A percentile compares a stretch with the other conserved stretches of the same genome.
Conservation (phyloP, 2,329 filamentous ascomycete species). For the Leptographium radiaticola region DNA sequence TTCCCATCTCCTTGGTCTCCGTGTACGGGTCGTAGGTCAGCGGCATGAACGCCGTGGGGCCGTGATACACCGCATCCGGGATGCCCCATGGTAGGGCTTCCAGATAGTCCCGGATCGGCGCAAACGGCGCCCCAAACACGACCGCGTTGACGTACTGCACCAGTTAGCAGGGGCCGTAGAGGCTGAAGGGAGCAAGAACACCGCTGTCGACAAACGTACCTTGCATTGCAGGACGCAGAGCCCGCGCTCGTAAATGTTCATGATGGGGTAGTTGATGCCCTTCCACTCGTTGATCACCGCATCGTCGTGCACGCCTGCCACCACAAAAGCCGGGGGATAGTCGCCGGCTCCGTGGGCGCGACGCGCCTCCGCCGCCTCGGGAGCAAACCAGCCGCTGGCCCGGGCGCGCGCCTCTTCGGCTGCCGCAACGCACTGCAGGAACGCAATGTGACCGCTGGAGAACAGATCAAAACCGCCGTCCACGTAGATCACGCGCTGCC, state of each 20-base stretch:
- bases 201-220: conserved; percentile 33
- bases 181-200: neutral
- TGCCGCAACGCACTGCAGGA: conserved; percentile 64
- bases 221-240: conserved; percentile 92
- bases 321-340: conserved; percentile 73
- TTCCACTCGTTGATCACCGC: conserved; percentile 94
- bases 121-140: conserved; percentile 82
- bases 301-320: conserved; percentile 90
- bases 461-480: conserved; percentile 96
- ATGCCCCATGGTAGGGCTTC: conserved; percentile 58
- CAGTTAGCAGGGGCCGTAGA: conserved; percentile 1
- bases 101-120: conserved; percentile 69
- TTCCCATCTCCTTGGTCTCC: conserved; percentile 66
- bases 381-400: conserved; percentile 60
- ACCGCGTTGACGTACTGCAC: conserved; percentile 71
- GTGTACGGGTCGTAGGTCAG: conserved; percentile 68
- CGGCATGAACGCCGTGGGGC: conserved; percentile 85
- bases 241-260: conserved; percentile 96
- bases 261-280: conserved; percentile 96
- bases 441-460: conserved; percentile 93
- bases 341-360: conserved; percentile 48
- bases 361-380: conserved; percentile 50
- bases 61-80: conserved; percentile 81
- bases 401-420: conserved; percentile 58
- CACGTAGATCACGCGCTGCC: conserved; percentile 83